Conservation (phyloP, 495 filamentous ascomycete species). For the Penicillium dipodomyicola region DNA sequence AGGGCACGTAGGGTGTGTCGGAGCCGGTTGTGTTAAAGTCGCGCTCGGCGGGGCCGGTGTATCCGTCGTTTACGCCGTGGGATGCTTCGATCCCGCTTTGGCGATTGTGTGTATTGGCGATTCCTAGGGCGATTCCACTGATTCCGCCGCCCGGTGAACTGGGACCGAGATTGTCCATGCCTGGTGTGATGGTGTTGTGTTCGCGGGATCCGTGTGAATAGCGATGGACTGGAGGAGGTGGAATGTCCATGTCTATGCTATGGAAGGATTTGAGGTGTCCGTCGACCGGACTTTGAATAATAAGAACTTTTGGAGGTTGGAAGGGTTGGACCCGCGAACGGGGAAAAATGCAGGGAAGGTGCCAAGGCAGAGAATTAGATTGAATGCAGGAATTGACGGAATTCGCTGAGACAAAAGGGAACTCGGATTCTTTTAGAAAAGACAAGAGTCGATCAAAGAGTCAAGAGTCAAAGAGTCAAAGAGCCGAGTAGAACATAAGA, state of each 20-base stretch:
- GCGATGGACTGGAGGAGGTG: constrained; percentile 17
- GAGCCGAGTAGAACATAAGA: not conserved
- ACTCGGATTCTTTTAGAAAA: not conserved
- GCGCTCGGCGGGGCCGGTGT: constrained; percentile 45
- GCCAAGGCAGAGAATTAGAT: not conserved
- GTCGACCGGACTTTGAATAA: not conserved
- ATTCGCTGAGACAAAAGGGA: not conserved
- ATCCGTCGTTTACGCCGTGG: constrained; percentile 41
- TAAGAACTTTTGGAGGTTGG: not conserved
- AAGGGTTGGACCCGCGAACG: not conserved
- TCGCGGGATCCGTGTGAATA: constrained; percentile 21
- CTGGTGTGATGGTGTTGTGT: constrained; percentile 64
- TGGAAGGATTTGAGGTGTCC: not conserved
- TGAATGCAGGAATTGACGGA: constrained; percentile 15
- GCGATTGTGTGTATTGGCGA: constrained; percentile 69
- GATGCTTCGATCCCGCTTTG: constrained; percentile 72
- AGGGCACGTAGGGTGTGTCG: constrained; percentile 47
- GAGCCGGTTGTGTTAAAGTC: constrained; percentile 43
- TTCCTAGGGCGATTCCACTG: constrained; percentile 69
- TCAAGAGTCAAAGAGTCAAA: not conserved
- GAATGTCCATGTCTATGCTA: constrained; percentile 9
- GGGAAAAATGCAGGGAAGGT: constrained; percentile 7
- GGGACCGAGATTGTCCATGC: constrained; percentile 71
- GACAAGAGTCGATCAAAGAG: not conserved
- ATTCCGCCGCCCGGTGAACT: constrained; percentile 73